Percentiles rank a stretch among this genome's conserved stretches.
phyloP scores from a whole-genome alignment of 768 basidiomycete genomes.

The Termitomyces sp. region DNA sequence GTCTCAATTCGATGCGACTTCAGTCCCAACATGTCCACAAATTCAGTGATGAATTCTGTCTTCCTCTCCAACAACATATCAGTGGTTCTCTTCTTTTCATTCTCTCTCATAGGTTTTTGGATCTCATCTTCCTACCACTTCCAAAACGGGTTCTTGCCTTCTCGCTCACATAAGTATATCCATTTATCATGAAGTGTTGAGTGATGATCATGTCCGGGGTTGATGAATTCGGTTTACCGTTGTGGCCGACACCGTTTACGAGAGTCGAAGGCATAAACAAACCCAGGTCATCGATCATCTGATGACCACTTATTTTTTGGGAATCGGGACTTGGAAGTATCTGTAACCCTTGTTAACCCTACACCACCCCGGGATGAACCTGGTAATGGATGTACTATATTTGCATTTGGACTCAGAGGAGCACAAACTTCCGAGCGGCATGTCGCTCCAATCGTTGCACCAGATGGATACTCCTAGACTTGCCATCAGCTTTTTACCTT shows the following conservation, averaged over 20 bases:
- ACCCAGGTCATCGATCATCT: slow-evolving; percentile 6
- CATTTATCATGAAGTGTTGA: slow-evolving; percentile 2
- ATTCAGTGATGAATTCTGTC: background rate
- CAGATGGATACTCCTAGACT: background rate
- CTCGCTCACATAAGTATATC: background rate
- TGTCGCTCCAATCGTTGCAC: slow-evolving; percentile 4
- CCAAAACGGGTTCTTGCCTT: background rate
- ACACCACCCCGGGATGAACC: too few species aligned
- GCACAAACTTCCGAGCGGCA: slow-evolving; percentile 11
- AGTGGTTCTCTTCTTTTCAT: background rate
- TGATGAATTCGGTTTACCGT: background rate
- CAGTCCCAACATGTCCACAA: background rate
- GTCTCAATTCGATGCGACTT: background rate
- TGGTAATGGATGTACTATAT: too few species aligned
- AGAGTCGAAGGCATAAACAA: background rate
- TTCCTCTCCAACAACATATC: background rate
- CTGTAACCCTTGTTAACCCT: background rate
- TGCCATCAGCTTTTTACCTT: background rate
- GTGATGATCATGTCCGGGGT: background rate
- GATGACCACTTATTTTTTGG: slow-evolving; percentile 6
- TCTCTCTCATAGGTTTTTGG: background rate
- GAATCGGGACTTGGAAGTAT: slow-evolving; percentile 2
- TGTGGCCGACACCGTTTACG: background rate
- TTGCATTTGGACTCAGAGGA: background rate
- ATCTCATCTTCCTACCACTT: too few species aligned